Base-by-base conservation (phyloP, 768 basidiomycete genomes). In the Pilatotrama ljubarskyi region DNA sequence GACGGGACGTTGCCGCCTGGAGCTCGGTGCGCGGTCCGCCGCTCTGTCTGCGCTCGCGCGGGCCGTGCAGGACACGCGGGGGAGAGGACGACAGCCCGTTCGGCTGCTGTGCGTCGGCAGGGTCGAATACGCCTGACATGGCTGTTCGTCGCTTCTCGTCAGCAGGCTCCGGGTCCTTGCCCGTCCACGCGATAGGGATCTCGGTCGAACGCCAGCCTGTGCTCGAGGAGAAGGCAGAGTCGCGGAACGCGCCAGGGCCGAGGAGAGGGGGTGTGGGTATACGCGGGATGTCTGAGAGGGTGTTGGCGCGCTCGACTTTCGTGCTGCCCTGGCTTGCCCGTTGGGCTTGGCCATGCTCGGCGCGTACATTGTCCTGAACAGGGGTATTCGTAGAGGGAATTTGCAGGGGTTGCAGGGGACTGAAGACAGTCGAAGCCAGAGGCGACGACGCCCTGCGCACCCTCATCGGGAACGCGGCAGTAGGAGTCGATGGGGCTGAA, bases 171-270 rank as follows among this genome's bases (percentile, higher is more conserved):
- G 68, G 67, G 42, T 73, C 74, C 61, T 73, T 69, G 57, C 86
- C 87, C 5, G 82, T 82, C 86, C 86, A 89, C 53, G 82, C 81
- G 51, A 86, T 82, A 3, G 86, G 83, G 41, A 83, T 75, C 32
- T 88, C 52, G 72, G 72, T 37, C 75, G 81, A 49, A 75, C 81
- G 49, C 70, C 77, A 40, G 72, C 72, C 72, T 6, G 79, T 77
- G 59, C 72, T 75, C 24, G 73, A 74, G 17, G 87, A 86, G 64
- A 87, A 79, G 5, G 78, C 80, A 26, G 89, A 89, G 66, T 89
- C 87, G 47, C 88, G 80, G 72, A 88, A 90, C 26, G 81, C 80
- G 20, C 78, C 80, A 17, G 84, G 75, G 37, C 82, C 78, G 10
- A 90, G 80, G 35, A 88, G 79, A 5, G 77, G 77, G 6, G 73